These are phyloP conservation scores for Pichia heedii DNA, from an alignment of 805 yeast genomes.

Conservation along the genomic window DNA sequence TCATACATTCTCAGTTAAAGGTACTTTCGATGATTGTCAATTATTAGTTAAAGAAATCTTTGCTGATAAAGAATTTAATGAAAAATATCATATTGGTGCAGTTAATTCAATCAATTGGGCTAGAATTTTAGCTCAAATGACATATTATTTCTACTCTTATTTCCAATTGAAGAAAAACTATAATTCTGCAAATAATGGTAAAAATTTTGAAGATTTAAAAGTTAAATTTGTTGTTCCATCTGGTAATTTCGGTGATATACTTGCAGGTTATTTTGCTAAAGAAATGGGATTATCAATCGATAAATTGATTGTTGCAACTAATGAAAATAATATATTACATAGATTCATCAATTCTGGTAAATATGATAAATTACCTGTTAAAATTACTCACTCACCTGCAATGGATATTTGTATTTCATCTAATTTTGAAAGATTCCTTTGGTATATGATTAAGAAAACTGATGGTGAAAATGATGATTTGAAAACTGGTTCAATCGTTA, in stretches of 20 bases:
- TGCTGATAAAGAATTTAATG: slow-evolving; percentile 82
- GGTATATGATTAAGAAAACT: slow-evolving; percentile 83
- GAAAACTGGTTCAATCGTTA: slow-evolving; percentile 67
- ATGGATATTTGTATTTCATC: slow-evolving; percentile 96
- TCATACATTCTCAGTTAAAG: slow-evolving; percentile 89
- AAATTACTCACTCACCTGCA: slow-evolving; percentile 91
- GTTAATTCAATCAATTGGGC: slow-evolving; percentile 99
- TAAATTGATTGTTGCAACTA: slow-evolving; percentile 85
- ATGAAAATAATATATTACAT: slow-evolving; percentile 89
- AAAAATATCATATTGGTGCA: slow-evolving; percentile 90
- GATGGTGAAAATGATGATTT: slow-evolving; percentile 45
- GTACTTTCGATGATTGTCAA: slow-evolving; percentile 98
- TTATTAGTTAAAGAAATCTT: slow-evolving; percentile 90
- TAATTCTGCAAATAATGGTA: slow-evolving; percentile 10
- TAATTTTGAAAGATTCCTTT: slow-evolving; percentile 90
- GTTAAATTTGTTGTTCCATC: slow-evolving; percentile 91
- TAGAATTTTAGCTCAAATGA: slow-evolving; percentile 93
- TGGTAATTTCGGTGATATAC: slow-evolving; percentile 96
- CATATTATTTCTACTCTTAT: slow-evolving; percentile 90
- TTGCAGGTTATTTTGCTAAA: slow-evolving; percentile 93
- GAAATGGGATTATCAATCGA: slow-evolving; percentile 92
- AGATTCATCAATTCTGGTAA: slow-evolving; percentile 83
- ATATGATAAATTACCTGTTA: slow-evolving; percentile 73
- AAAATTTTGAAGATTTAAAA: slow-evolving; percentile 30
- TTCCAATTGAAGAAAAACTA: slow-evolving; percentile 50